Evolutionary conservation across 1,284 basidiomycete species (phyloP).

Genomic region (Abortiporus biennis): DNA sequence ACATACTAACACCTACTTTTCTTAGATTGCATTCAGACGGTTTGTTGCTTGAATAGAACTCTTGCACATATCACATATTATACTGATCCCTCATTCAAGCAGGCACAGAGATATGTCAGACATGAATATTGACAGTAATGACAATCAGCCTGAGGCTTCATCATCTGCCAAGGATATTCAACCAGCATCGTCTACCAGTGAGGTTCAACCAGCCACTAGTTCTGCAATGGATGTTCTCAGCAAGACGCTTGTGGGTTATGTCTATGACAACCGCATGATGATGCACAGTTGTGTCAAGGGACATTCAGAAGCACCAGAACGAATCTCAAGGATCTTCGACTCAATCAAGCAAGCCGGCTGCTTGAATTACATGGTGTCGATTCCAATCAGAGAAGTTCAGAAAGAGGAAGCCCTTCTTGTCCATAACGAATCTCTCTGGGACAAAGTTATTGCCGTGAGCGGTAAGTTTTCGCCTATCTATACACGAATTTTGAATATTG

Average conservation of each 20-base stretch:
- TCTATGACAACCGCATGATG: constrained; percentile 88
- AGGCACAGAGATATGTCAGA: too few relatives aligned
- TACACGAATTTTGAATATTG: neutral
- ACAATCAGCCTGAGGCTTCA: too few relatives aligned
- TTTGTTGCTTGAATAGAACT: too few relatives aligned
- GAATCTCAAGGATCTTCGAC: constrained; percentile 78
- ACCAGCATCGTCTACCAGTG: too few relatives aligned
- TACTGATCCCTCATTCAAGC: too few relatives aligned
- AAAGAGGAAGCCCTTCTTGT: constrained; percentile 83
- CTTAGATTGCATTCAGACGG: too few relatives aligned
- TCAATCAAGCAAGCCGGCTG: constrained; percentile 59
- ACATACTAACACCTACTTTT: too few relatives aligned
- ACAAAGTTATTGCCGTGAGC: constrained; percentile 77
- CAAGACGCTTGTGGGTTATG: constrained; percentile 63
- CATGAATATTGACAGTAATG: too few relatives aligned
- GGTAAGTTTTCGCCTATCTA: constrained; percentile 40
- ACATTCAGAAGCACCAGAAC: constrained; percentile 87
- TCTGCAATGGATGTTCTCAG: too few relatives aligned
- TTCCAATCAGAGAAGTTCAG: constrained; percentile 71
- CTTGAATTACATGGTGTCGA: constrained; percentile 67
- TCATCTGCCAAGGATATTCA: too few relatives aligned
- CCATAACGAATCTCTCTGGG: constrained; percentile 88
- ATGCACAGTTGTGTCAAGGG: constrained; percentile 61
- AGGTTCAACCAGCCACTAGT: too few relatives aligned
- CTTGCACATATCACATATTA: too few relatives aligned